A percentile compares a stretch with the other conserved stretches of the same genome.
These are phyloP conservation scores for Xylaria nigripes DNA, from an alignment of 495 filamentous ascomycete genomes.

Conservation along the genomic window DNA sequence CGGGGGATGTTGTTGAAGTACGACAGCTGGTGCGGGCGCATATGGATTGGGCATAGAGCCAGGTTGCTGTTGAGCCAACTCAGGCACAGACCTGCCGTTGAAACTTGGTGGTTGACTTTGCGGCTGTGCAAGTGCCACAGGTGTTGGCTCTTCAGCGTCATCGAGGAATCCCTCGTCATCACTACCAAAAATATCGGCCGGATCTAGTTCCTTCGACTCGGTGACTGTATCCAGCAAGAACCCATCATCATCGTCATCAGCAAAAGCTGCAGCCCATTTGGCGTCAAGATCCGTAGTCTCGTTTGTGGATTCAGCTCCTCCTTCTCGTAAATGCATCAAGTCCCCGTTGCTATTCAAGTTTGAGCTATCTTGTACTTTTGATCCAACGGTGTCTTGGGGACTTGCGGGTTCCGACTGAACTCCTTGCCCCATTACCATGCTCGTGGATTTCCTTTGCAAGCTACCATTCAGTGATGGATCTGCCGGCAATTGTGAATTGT, in stretches of 20 bases:
- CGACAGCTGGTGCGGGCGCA: slow-evolving; percentile 22
- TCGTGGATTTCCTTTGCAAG: slow-evolving; percentile 52
- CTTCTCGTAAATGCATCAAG: slow-evolving; percentile 22
- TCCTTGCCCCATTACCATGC: slow-evolving; percentile 42
- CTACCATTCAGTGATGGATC: slow-evolving; percentile 17
- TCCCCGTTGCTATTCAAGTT: slow-evolving; percentile 19
- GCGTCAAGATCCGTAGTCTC: slow-evolving; percentile 53
- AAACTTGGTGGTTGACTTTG: slow-evolving; percentile 26
- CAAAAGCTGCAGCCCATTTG: slow-evolving; percentile 76
- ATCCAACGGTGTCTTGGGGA: slow-evolving; percentile 18
- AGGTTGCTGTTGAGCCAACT: slow-evolving; percentile 19
- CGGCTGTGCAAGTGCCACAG: slow-evolving; percentile 9
- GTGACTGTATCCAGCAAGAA: slow-evolving; percentile 30
- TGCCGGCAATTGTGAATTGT: slow-evolving; percentile 9
- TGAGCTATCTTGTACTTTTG: slow-evolving; percentile 12
- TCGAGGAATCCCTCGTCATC: slow-evolving; percentile 70
- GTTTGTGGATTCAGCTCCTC: slow-evolving; percentile 6
- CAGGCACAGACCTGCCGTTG: slow-evolving; percentile 33
- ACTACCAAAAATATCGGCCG: slow-evolving; percentile 53
- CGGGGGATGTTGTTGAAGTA: slow-evolving; percentile 22
- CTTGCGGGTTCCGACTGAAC: slow-evolving; percentile 23
- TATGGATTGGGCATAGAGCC: slow-evolving; percentile 30
- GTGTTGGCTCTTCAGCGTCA: slow-evolving; percentile 35
- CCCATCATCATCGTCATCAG: slow-evolving; percentile 66
- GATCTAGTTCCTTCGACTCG: slow-evolving; percentile 38